Conservation (phyloP, 208 protist species). For the Leishmania major region DNA sequence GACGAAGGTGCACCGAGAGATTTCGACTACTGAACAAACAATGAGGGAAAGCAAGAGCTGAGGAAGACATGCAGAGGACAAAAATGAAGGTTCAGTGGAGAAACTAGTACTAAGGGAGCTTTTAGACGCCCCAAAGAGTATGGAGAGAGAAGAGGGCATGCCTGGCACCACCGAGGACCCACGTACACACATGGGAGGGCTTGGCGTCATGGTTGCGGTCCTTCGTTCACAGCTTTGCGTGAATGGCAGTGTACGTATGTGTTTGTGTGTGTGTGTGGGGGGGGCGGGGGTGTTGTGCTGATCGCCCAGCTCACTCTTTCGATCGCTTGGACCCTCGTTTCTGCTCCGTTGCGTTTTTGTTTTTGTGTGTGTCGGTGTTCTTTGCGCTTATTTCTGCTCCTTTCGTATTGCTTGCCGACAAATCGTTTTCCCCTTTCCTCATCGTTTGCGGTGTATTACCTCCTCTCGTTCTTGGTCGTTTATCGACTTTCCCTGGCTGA, state of each 20-base stretch:
- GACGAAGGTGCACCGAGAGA: conserved; percentile 25
- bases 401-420: not conserved
- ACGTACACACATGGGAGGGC: not conserved
- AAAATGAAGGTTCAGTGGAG: not conserved
- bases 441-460: not conserved
- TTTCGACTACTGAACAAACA: conserved; percentile 18
- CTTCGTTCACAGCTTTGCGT: not conserved
- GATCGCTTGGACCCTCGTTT: not conserved
- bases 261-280: not conserved
- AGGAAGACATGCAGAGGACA: not conserved
- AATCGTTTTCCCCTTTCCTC: not conserved
- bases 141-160: not conserved
- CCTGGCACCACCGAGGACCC: not conserved
- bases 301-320: not conserved
- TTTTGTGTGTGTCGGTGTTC: not conserved
- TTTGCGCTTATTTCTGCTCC: not conserved
- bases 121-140: not conserved
- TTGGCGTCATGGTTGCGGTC: not conserved
- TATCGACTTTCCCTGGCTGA: not conserved
- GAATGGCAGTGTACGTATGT: not conserved
- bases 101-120: not conserved
- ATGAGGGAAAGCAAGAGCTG: not conserved
- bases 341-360: not conserved
- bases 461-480: not conserved
- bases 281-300: not conserved